These are phyloP conservation scores for Rauvolfia tetraphylla DNA, from an alignment of 257 asterid species.

Conservation along the genomic window DNA sequence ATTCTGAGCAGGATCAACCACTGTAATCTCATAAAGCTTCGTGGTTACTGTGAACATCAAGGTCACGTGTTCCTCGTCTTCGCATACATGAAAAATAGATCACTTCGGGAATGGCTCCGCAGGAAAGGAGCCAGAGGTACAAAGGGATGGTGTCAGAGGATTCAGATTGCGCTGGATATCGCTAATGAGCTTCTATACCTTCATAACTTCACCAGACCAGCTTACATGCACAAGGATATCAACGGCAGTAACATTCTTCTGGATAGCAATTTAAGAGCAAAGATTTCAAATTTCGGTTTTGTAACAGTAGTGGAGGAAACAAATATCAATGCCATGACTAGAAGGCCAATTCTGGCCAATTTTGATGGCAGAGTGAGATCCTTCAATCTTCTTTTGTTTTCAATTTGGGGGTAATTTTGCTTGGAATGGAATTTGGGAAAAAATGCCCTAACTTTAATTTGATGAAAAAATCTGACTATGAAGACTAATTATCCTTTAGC, in stretches of 20 bases:
- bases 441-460: too few species aligned
- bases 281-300: slow-evolving; percentile 47
- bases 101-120: slow-evolving; percentile 50
- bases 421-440: too few species aligned
- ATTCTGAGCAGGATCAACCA: slow-evolving; percentile 50
- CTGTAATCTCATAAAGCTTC: slow-evolving; percentile 51
- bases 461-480: too few species aligned
- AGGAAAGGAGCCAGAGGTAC: slow-evolving; percentile 19
- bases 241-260: slow-evolving; percentile 50
- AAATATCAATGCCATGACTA: slow-evolving; percentile 15
- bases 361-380: too few species aligned
- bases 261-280: slow-evolving; percentile 52
- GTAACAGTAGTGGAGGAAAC: slow-evolving; percentile 33
- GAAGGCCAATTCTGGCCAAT: too few species aligned
- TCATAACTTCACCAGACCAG: slow-evolving; percentile 54
- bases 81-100: slow-evolving; percentile 57
- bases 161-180: slow-evolving; percentile 54
- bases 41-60: slow-evolving; percentile 44
- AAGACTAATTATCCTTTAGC: too few species aligned
- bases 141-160: slow-evolving; percentile 32
- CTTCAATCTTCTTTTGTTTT: too few species aligned
- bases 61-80: slow-evolving; percentile 41
- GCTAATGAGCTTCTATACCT: slow-evolving; percentile 66
- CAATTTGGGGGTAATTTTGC: too few species aligned
- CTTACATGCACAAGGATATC: slow-evolving; percentile 44